A percentile compares a stretch with the other conserved stretches of the same genome.
These are phyloP conservation scores for Fusarium sp. DNA, from an alignment of 2,329 filamentous ascomycete genomes.

Conservation along the genomic window DNA sequence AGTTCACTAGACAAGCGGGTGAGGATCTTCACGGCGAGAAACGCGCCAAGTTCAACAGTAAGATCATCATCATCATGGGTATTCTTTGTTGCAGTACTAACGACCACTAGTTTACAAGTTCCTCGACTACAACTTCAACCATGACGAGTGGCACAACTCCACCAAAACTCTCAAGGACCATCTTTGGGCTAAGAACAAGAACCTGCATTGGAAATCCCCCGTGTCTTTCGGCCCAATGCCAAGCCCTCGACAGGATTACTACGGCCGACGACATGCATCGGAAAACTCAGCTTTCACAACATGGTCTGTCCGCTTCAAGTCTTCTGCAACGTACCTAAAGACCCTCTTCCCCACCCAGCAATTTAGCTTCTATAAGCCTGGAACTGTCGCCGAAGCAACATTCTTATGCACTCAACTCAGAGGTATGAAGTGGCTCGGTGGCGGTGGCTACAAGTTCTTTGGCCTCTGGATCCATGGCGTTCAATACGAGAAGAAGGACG, in stretches of 20 bases:
- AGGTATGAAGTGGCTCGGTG: constrained; percentile 72
- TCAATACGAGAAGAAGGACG: constrained; percentile 65
- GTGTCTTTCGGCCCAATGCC: constrained; percentile 45
- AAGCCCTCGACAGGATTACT: constrained; percentile 37
- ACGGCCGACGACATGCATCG: neutral
- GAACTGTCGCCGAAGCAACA: constrained; percentile 59
- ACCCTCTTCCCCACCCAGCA: constrained; percentile 59
- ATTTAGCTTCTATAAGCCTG: constrained; percentile 58
- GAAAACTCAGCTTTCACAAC: constrained; percentile 56
- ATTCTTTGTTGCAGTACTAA: neutral
- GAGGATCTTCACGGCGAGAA: constrained; percentile 57
- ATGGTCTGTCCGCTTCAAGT: constrained; percentile 63
- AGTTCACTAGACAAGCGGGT: constrained; percentile 66
- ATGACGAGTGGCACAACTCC: constrained; percentile 43
- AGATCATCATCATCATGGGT: constrained; percentile 2
- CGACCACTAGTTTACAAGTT: constrained; percentile 18
- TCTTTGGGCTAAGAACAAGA: constrained; percentile 28
- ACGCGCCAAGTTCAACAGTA: constrained; percentile 57
- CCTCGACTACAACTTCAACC: constrained; percentile 32
- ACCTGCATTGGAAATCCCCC: constrained; percentile 29
- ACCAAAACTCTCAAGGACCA: constrained; percentile 24
- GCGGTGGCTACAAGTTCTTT: constrained; percentile 67
- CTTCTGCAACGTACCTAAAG: constrained; percentile 62
- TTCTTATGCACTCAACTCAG: constrained; percentile 58
- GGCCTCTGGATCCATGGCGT: constrained; percentile 74